Conservation (phyloP, 2,329 filamentous ascomycete species). For the Beauveria varroae region DNA sequence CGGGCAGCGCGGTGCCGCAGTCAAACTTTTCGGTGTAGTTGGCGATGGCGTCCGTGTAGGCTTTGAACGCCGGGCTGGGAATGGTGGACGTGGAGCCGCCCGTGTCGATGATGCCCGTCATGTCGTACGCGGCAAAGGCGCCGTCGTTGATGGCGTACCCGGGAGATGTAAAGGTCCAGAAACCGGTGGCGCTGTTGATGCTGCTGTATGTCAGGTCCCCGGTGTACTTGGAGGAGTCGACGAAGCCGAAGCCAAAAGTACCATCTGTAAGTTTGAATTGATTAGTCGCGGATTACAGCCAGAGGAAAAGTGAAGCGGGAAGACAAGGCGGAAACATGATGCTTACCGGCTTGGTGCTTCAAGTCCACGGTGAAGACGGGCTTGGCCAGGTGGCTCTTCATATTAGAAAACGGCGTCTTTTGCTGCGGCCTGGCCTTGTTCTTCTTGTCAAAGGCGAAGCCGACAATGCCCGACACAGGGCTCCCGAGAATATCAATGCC, state of each 20-base stretch:
- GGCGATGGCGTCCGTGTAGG: constrained; percentile 31
- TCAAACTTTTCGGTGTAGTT: constrained; percentile 41
- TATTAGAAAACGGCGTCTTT: constrained; percentile 35
- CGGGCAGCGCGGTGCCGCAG: constrained; percentile 36
- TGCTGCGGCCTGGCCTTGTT: constrained; percentile 36
- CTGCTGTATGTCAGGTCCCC: constrained; percentile 55
- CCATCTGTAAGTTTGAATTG: constrained; percentile 32
- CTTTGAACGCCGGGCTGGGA: constrained; percentile 28
- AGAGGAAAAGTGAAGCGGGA: neutral
- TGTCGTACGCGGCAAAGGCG: constrained; percentile 27
- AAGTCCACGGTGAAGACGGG: constrained; percentile 62
- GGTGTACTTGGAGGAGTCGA: constrained; percentile 56
- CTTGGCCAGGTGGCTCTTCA: constrained; percentile 14
- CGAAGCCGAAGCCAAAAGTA: constrained; percentile 65
- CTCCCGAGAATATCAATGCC: constrained; percentile 39
- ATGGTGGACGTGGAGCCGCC: constrained; percentile 57
- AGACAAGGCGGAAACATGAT: too few species aligned
- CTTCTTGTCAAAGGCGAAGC: constrained; percentile 32
- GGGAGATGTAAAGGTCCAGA: constrained; percentile 43
- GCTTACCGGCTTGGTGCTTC: constrained; percentile 34
- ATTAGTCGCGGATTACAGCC: neutral
- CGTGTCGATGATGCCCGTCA: constrained; percentile 45
- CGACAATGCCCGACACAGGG: constrained; percentile 2
- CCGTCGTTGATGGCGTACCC: constrained; percentile 17
- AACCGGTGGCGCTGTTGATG: constrained; percentile 54